Percentiles rank a stretch among this genome's conserved stretches.
Evolutionary conservation across 169 alveolate genomes (phyloP).

Genomic region (Plasmodium adleri): DNA sequence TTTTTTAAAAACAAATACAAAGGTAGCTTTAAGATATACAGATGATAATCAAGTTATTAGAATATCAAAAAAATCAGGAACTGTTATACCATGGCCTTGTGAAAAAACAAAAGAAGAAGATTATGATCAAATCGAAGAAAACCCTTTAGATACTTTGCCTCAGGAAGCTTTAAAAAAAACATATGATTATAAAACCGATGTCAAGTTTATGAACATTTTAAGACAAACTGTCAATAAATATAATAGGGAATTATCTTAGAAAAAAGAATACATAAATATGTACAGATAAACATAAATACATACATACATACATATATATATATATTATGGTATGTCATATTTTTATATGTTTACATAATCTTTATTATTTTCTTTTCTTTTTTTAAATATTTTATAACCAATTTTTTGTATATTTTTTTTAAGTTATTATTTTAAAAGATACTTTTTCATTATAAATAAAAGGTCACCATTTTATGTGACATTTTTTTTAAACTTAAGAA

Average conservation of each 20-base stretch:
- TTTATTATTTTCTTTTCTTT: neutral
- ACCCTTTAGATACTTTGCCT: constrained; percentile 88
- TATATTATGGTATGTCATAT: neutral
- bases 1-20: constrained; percentile 80
- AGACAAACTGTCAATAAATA: constrained; percentile 85
- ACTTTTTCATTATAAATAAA: too few relatives aligned
- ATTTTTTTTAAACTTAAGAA: neutral
- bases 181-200: constrained; percentile 86
- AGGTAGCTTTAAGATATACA: constrained; percentile 61
- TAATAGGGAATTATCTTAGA: constrained; percentile 79
- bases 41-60: constrained; percentile 81
- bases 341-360: too few relatives aligned
- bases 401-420: too few relatives aligned
- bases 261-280: neutral
- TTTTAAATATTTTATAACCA: too few relatives aligned
- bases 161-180: constrained; percentile 89
- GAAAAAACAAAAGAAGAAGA: constrained; percentile 78
- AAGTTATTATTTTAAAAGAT: too few relatives aligned
- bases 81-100: constrained; percentile 91
- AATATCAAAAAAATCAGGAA: constrained; percentile 90
- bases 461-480: too few relatives aligned
- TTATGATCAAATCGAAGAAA: constrained; percentile 80
- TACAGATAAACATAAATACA: constrained; percentile 1
- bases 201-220: constrained; percentile 80
- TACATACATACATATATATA: neutral